Evolutionary conservation across 768 basidiomycete genomes (phyloP), one percentile per base, ranked within the genome.

Genomic region (Lentinula edodes): DNA sequence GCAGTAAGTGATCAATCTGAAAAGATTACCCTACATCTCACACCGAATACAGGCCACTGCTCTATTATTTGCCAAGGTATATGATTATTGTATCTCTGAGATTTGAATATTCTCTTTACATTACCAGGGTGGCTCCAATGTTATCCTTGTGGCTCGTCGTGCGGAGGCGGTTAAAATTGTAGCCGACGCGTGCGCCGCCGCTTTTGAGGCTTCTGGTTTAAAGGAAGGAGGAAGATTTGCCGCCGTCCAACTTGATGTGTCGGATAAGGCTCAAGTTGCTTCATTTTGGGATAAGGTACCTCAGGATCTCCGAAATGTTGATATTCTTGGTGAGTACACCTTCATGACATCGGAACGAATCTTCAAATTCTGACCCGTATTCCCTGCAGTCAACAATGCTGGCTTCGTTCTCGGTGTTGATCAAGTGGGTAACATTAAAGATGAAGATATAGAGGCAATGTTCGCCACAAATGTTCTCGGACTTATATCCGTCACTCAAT

Each of bases 401-500:
- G 96, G 97, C 35, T 93, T 88, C 67, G 97, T 98, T 35, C 82
- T 88, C 43, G 97, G 97, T 12, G 74, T 87, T 12, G 97, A 98
- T 63, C 85, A 85, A 45, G 87, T 98, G 41, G 97, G 97, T 6
- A 84, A 87, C 66, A 86, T 94, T 67, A 77, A 84, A 13, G 84
- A 90, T 39, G 78, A 77, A 23, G 93, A 94, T 68, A 80, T 95
- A 67, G 91, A 95, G 67, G 80, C 81, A 58, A 93, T 94, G 90
- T 89, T 93, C 68, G 72, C 83, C 16, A 89, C 88, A 61, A 88
- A 88, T 65, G 94, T 96, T 52, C 78, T 93, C 65, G 94, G 93
- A 7, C 80, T 97, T 52, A 93, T 97, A 64, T 78, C 87, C 5
- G 75, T 94, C 68, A 93, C 91, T 8, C 93, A 96, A 68, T 73